Base-by-base conservation (phyloP, 2,329 filamentous ascomycete genomes). In the Hymenoscyphus fraxineus region DNA sequence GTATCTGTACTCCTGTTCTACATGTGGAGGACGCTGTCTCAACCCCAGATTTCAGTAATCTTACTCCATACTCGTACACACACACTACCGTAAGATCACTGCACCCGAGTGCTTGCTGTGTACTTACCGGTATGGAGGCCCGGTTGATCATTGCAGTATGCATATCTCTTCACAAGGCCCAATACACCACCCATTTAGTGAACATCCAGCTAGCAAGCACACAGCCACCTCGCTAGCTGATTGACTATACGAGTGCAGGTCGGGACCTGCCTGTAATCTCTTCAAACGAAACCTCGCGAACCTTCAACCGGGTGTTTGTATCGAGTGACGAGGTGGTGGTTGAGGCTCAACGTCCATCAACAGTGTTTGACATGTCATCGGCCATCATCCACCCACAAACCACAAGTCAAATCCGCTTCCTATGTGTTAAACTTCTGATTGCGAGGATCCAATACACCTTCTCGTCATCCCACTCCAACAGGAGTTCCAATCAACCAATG, bases 81-180 rank as follows among this genome's bases (percentile, higher is more conserved):
- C 6, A 35, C 6, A 35, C 35, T 35, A 35, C 35, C 6, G 2
- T 35, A 35, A 27, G 27, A 27, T 27, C 27, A 27, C 27, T 27
- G 27, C 27, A 27, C 27, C 27, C 27, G 27, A 27, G 27, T 27
- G 27, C 35, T 7, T 6, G 35, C 35, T 35, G 35, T 6, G 6
- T 6, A 35, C 6, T 10, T 35, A 35, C 35, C 35, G 35, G 35
- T 35, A 35, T 35, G 35, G 1, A 35, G 35, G 35, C 9, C n/a
- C 10, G 22, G 47, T 54, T 54, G 47, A 54, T 54, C 47, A 54
- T 54, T 54, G 47, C 47, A 54, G 47, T 51, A 27, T 54, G 47
- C 47, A 54, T 15, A 19, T 54, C 19, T 19, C n/a, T 13, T 54
- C 47, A 13, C 13, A 19, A 54, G 19, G 47, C 47, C 47, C 13